phyloP scores from a whole-genome alignment of 495 filamentous ascomycete genomes.

The Choiromyces venosus region DNA sequence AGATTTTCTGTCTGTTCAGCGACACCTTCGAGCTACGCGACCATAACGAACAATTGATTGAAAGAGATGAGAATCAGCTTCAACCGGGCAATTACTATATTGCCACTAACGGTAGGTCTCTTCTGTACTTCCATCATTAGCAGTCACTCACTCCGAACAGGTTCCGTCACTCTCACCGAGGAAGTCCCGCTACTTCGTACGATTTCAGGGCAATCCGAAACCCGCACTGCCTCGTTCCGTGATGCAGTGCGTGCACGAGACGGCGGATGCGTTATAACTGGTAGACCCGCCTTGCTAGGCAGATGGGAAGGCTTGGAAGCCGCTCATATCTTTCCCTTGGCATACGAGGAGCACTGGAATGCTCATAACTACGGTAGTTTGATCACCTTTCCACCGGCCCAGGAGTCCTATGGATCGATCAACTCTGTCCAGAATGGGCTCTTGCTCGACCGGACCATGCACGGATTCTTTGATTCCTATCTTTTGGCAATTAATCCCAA shows the following conservation, averaged over 20 bases:
- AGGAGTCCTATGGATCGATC: no score
- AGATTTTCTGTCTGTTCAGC: no score
- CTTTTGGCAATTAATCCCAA: conserved; percentile 33
- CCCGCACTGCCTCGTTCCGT: conserved; percentile 29
- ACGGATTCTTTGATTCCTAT: conserved; percentile 41
- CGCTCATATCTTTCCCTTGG: conserved; percentile 19
- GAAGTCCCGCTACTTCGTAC: no score
- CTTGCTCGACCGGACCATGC: conserved; percentile 39
- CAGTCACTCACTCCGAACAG: conserved; percentile 23
- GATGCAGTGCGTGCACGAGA: conserved; percentile 12
- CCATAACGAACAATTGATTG: no score
- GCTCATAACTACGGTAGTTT: conserved; percentile 37
- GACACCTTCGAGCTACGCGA: no score
- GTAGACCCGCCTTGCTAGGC: background rate
- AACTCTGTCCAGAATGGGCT: conserved; percentile 46
- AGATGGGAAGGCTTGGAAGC: conserved; percentile 18
- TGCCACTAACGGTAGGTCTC: no score
- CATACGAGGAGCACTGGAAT: conserved; percentile 1
- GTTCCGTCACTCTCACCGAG: conserved; percentile 36
- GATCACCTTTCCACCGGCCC: conserved; percentile 43
- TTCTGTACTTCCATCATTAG: background rate
- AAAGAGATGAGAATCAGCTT: no score
- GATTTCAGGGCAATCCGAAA: conserved; percentile 31
- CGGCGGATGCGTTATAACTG: conserved; percentile 27
- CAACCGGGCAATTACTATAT: no score